Percentiles rank a stretch among this genome's conserved stretches.
phyloP scores from a whole-genome alignment of 108 stramenopile genomes.

The Skeletonema potamos region DNA sequence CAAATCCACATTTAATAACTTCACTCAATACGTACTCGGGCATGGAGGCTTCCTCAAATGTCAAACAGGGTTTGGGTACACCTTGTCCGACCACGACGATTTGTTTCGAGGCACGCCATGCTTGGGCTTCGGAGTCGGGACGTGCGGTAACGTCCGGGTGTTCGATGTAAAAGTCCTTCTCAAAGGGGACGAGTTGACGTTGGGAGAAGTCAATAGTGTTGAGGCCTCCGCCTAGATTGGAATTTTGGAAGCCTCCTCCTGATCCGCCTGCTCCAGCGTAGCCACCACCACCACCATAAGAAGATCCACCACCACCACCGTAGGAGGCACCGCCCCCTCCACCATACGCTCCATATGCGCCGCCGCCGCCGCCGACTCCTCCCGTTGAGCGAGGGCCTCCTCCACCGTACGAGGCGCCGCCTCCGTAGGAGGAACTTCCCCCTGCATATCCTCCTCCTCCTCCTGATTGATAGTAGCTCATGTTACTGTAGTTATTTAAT shows the following conservation, averaged over 20 bases:
- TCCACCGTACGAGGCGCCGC: neutral
- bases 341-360: slow-evolving; percentile 7
- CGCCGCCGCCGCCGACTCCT: slow-evolving; percentile 26
- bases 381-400: slow-evolving; percentile 35
- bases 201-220: slow-evolving; percentile 81
- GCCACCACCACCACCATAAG: slow-evolving; percentile 18
- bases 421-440: neutral
- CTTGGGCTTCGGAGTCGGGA: slow-evolving; percentile 79
- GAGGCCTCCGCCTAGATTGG: slow-evolving; percentile 70
- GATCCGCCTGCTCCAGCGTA: slow-evolving; percentile 34
- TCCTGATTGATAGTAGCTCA: neutral
- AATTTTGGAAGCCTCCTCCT: slow-evolving; percentile 55
- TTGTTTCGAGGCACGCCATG: slow-evolving; percentile 86
- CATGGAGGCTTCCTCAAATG: slow-evolving; percentile 96
- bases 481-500: neutral
- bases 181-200: slow-evolving; percentile 87
- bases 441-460: slow-evolving; percentile 27
- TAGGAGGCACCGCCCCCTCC: slow-evolving; percentile 10
- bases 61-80: slow-evolving; percentile 96
- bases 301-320: slow-evolving; percentile 29
- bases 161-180: slow-evolving; percentile 99
- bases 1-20: slow-evolving; percentile 94
- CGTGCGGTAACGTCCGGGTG: slow-evolving; percentile 95
- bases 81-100: slow-evolving; percentile 86
- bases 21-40: slow-evolving; percentile 95